phyloP scores from a whole-genome alignment of 768 basidiomycete species.

The Leccinum truebloodii region DNA sequence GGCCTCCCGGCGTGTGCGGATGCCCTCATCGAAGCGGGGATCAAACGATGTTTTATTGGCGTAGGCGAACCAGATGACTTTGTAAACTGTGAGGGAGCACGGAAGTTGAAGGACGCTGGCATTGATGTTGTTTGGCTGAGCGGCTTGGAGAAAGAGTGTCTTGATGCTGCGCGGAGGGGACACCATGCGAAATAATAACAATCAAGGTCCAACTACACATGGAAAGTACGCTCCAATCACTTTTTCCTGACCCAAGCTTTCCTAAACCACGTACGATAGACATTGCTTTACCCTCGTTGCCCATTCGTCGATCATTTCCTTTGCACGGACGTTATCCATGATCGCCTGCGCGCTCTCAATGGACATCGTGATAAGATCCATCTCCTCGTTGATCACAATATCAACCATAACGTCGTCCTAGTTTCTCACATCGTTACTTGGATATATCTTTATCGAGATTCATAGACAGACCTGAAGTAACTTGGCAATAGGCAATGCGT shows the following conservation, averaged over 20 bases:
- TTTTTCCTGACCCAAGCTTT: background rate
- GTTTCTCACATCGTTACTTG: background rate
- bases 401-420: constrained; percentile 39
- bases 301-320: constrained; percentile 23
- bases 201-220: background rate
- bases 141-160: constrained; percentile 77
- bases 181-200: constrained; percentile 25
- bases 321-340: constrained; percentile 18
- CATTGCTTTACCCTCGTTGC: constrained; percentile 19
- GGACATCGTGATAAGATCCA: constrained; percentile 22
- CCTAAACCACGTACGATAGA: constrained; percentile 8
- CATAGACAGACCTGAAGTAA: constrained; percentile 26
- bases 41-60: constrained; percentile 83
- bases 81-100: constrained; percentile 88
- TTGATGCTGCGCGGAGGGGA: constrained; percentile 73
- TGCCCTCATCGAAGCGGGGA: constrained; percentile 68
- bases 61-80: constrained; percentile 93
- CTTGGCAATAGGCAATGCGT: constrained; percentile 22
- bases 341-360: constrained; percentile 21
- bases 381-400: constrained; percentile 25
- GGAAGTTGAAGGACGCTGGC: constrained; percentile 66
- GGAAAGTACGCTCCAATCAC: constrained; percentile 7
- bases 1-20: constrained; percentile 86
- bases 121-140: constrained; percentile 75
- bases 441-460: background rate